Evolutionary conservation across 2,329 filamentous ascomycete genomes (phyloP).

Genomic region (Decorospora gaudefroyi): DNA sequence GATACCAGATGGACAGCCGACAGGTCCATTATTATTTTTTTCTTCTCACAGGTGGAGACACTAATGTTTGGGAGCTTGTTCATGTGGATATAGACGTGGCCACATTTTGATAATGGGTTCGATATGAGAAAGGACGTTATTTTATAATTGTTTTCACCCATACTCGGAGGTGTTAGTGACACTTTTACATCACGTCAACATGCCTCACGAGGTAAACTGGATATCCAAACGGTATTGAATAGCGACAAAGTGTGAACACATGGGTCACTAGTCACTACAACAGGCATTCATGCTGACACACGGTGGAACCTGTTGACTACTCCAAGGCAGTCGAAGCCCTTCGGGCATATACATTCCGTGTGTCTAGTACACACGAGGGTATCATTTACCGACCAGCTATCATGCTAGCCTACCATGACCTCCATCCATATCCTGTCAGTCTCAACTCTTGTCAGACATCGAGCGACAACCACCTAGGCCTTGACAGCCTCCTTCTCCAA

Average conservation of each 20-base stretch:
- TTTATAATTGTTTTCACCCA: neutral
- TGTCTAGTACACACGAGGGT: conserved; percentile 8
- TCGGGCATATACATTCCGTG: neutral
- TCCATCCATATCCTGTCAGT: neutral
- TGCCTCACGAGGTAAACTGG: too few species aligned
- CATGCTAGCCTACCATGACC: neutral
- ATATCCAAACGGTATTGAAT: too few species aligned
- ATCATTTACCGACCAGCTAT: conserved; percentile 5
- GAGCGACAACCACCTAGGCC: neutral
- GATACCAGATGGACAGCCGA: conserved; percentile 26
- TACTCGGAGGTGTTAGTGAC: neutral
- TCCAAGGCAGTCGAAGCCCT: neutral
- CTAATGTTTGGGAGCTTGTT: conserved; percentile 6
- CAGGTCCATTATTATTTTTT: conserved; percentile 3
- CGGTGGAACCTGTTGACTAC: neutral
- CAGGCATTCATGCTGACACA: neutral
- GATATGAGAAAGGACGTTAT: conserved; percentile 1
- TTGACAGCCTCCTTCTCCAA: conserved; percentile 17
- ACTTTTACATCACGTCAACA: neutral
- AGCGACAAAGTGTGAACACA: too few species aligned
- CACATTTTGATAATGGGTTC: conserved; percentile 7
- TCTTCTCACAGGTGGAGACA: neutral
- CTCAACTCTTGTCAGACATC: neutral
- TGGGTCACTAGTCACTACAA: too few species aligned
- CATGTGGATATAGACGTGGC: conserved; percentile 6